Percentiles rank a stretch among this genome's conserved stretches.
Evolutionary conservation across 257 asterid species (phyloP).

Genomic region (Solanum microdontum): DNA sequence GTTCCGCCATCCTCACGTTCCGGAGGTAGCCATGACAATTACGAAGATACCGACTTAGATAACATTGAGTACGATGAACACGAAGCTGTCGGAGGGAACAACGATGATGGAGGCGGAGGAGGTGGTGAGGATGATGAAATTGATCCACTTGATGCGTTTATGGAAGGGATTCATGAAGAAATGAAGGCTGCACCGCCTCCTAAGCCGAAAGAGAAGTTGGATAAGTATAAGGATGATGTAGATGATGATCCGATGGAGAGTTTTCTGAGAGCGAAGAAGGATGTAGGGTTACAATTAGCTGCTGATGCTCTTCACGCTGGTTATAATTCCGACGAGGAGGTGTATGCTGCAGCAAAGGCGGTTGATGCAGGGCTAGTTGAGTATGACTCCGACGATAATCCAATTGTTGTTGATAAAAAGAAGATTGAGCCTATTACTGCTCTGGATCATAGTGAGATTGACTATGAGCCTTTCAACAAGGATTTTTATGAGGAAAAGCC

Average conservation of each 20-base stretch:
- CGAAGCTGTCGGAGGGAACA: slow-evolving; percentile 24
- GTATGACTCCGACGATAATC: slow-evolving; percentile 92
- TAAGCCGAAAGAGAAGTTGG: slow-evolving; percentile 66
- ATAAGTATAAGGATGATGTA: slow-evolving; percentile 67
- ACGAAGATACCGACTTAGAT: slow-evolving; percentile 74
- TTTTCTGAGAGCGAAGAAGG: slow-evolving; percentile 78
- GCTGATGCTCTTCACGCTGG: slow-evolving; percentile 94
- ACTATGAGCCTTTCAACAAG: slow-evolving; percentile 77
- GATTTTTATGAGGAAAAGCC: slow-evolving; percentile 89
- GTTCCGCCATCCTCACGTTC: slow-evolving; percentile 70
- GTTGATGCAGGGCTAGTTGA: slow-evolving; percentile 87
- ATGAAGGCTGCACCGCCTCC: slow-evolving; percentile 82
- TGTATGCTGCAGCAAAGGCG: slow-evolving; percentile 97
- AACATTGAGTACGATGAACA: slow-evolving; percentile 58
- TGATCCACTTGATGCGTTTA: slow-evolving; percentile 95
- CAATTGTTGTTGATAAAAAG: slow-evolving; percentile 70
- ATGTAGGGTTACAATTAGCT: slow-evolving; percentile 83
- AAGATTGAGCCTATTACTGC: slow-evolving; percentile 86
- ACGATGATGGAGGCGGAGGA: not conserved
- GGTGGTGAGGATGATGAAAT: slow-evolving; percentile 49
- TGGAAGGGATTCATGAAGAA: slow-evolving; percentile 92
- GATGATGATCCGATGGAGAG: slow-evolving; percentile 86
- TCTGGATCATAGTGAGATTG: slow-evolving; percentile 64
- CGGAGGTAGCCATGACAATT: slow-evolving; percentile 38
- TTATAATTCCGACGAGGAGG: slow-evolving; percentile 96